These are phyloP conservation scores for Chrysanthemum lavandulifolium DNA, from an alignment of 129 eudicot species.

Conservation along the genomic window DNA sequence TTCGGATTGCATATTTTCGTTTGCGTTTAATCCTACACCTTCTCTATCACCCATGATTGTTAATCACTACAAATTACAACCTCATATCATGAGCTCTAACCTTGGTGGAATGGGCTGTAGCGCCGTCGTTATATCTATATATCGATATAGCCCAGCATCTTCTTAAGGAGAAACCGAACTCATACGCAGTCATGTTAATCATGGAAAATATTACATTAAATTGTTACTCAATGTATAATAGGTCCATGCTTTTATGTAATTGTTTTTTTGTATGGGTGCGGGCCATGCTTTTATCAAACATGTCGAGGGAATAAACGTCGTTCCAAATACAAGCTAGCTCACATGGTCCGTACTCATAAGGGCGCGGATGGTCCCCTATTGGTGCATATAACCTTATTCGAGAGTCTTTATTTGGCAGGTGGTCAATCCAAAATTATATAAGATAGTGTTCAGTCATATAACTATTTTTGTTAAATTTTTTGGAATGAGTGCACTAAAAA, in stretches of 20 bases:
- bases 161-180: slow-evolving; percentile 54
- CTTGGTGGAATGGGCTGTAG: slow-evolving; percentile 95
- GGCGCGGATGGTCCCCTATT: slow-evolving; percentile 55
- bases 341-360: slow-evolving; percentile 81
- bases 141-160: slow-evolving; percentile 73
- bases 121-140: slow-evolving; percentile 67
- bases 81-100: slow-evolving; percentile 67
- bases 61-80: slow-evolving; percentile 76
- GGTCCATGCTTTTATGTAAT: slow-evolving; percentile 88
- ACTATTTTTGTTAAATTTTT: no score
- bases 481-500: no score
- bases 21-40: slow-evolving; percentile 76
- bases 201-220: no score
- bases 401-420: no score
- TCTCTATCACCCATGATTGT: slow-evolving; percentile 90
- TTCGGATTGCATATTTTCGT: no score
- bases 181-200: slow-evolving; percentile 73
- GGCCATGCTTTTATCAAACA: no score
- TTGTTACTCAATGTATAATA: slow-evolving; percentile 82
- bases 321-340: slow-evolving; percentile 73
- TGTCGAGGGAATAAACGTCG: slow-evolving; percentile 40
- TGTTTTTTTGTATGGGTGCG: slow-evolving; percentile 97
- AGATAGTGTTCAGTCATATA: no score
- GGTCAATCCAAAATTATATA: no score
- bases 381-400: no score